Conservation (phyloP, 2,329 filamentous ascomycete species). For the Didymella exigua region DNA sequence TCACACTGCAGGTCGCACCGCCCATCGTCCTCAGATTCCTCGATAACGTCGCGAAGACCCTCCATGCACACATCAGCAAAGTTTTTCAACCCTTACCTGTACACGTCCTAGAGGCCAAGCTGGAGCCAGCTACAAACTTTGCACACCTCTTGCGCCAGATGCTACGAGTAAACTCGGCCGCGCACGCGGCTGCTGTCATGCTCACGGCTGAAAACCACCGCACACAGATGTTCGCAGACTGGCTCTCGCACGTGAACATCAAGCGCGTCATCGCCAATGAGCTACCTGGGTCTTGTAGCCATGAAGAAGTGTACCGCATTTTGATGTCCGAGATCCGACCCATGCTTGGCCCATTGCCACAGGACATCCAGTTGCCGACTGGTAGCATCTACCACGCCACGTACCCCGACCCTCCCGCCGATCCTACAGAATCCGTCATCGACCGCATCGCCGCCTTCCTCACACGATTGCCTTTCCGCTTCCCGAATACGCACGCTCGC, state of each 20-base stretch:
- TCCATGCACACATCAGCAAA: slow-evolving; percentile 81
- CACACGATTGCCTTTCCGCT: slow-evolving; percentile 69
- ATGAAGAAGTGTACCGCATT: slow-evolving; percentile 62
- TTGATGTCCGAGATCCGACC: slow-evolving; percentile 67
- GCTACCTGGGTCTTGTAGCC: slow-evolving; percentile 58
- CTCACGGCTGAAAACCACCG: slow-evolving; percentile 86
- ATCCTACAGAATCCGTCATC: slow-evolving; percentile 61
- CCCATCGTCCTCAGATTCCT: slow-evolving; percentile 86
- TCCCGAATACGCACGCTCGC: slow-evolving; percentile 73
- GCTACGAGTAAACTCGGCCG: slow-evolving; percentile 88
- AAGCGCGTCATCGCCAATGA: slow-evolving; percentile 63
- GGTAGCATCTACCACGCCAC: slow-evolving; percentile 52
- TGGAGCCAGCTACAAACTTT: slow-evolving; percentile 87
- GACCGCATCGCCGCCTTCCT: slow-evolving; percentile 81
- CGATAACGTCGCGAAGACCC: slow-evolving; percentile 79
- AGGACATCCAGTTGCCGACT: slow-evolving; percentile 68
- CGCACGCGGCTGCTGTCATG: slow-evolving; percentile 92
- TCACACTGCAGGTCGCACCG: slow-evolving; percentile 90
- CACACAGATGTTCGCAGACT: slow-evolving; percentile 94
- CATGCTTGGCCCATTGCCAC: slow-evolving; percentile 70
- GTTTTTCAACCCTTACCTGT: slow-evolving; percentile 84
- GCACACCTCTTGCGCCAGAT: slow-evolving; percentile 84
- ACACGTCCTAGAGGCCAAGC: slow-evolving; percentile 85
- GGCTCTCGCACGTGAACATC: slow-evolving; percentile 68
- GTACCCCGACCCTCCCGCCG: slow-evolving; percentile 31